A percentile compares a stretch with the other conserved stretches of the same genome.
These are phyloP conservation scores for Kazachstania sp. DNA, from an alignment of 1,139 yeast genomes.

Conservation along the genomic window DNA sequence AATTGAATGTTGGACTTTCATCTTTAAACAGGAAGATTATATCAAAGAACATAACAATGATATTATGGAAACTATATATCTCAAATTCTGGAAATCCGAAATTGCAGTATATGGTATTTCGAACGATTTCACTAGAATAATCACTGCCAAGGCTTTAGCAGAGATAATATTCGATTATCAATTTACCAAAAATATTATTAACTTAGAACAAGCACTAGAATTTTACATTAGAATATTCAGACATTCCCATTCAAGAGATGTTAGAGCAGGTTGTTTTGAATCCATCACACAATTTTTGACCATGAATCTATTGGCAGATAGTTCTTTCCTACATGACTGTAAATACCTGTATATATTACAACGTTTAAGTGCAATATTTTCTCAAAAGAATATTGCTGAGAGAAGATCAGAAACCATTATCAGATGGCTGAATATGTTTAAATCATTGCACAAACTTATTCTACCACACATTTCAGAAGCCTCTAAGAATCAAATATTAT, in stretches of 20 bases:
- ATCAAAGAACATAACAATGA: slow-evolving; percentile 17
- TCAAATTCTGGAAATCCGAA: slow-evolving; percentile 20
- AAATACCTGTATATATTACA: slow-evolving; percentile 23
- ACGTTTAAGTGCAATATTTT: slow-evolving; percentile 16
- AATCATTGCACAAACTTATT: slow-evolving; percentile 17
- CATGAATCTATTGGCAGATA: slow-evolving; percentile 22
- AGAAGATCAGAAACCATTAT: slow-evolving; percentile 15
- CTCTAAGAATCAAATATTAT: slow-evolving; percentile 20
- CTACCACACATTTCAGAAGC: slow-evolving; percentile 25
- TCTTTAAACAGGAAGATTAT: slow-evolving; percentile 18
- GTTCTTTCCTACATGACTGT: slow-evolving; percentile 20
- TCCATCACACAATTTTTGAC: slow-evolving; percentile 31
- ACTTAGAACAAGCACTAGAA: slow-evolving; percentile 19
- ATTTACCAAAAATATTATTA: slow-evolving; percentile 11
- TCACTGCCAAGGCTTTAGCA: slow-evolving; percentile 30
- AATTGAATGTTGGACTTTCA: slow-evolving; percentile 20
- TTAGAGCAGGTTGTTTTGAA: slow-evolving; percentile 30
- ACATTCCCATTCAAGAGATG: slow-evolving; percentile 20
- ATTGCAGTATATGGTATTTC: slow-evolving; percentile 24
- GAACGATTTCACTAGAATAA: slow-evolving; percentile 27
- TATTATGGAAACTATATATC: slow-evolving; percentile 11
- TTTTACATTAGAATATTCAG: slow-evolving; percentile 28
- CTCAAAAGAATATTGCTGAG: slow-evolving; percentile 8
- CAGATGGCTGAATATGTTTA: slow-evolving; percentile 20
- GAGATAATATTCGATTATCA: slow-evolving; percentile 28